Evolutionary conservation across 306 rosid species (phyloP).

Genomic region (Canavalia ensiformis): DNA sequence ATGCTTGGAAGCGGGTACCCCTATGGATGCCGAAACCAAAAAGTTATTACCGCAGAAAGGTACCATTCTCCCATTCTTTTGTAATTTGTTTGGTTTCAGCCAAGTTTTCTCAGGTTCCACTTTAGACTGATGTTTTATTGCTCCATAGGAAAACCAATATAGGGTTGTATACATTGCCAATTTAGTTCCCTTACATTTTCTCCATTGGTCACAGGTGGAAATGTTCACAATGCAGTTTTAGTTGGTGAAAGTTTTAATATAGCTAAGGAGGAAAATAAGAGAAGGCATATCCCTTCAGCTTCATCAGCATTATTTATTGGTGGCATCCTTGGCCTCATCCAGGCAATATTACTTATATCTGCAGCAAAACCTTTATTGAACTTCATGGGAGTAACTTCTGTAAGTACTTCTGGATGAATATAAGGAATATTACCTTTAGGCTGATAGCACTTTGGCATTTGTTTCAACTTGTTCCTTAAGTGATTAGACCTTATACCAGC

Average conservation of each 20-base stretch:
- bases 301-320: constrained; percentile 91
- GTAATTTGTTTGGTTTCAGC: constrained; percentile 12
- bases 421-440: background rate
- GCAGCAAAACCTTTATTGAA: constrained; percentile 83
- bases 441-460: constrained; percentile 15
- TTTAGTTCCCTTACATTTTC: constrained; percentile 38
- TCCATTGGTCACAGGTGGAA: constrained; percentile 54
- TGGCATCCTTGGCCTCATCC: constrained; percentile 81
- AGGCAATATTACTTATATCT: constrained; percentile 78
- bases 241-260: constrained; percentile 53
- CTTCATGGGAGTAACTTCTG: constrained; percentile 90
- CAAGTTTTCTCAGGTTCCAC: background rate
- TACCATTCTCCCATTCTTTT: constrained; percentile 43
- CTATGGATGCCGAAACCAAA: constrained; percentile 58
- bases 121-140: background rate
- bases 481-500: constrained; percentile 22
- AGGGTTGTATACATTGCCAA: constrained; percentile 1
- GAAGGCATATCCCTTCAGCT: constrained; percentile 89
- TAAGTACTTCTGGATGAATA: constrained; percentile 50
- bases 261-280: constrained; percentile 51
- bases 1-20: constrained; percentile 58
- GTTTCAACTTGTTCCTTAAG: constrained; percentile 17
- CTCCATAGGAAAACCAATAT: constrained; percentile 22
- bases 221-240: constrained; percentile 52
- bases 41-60: constrained; percentile 68